Base-by-base conservation (phyloP, 2,329 filamentous ascomycete genomes). In the Simplicillium aogashimaense region DNA sequence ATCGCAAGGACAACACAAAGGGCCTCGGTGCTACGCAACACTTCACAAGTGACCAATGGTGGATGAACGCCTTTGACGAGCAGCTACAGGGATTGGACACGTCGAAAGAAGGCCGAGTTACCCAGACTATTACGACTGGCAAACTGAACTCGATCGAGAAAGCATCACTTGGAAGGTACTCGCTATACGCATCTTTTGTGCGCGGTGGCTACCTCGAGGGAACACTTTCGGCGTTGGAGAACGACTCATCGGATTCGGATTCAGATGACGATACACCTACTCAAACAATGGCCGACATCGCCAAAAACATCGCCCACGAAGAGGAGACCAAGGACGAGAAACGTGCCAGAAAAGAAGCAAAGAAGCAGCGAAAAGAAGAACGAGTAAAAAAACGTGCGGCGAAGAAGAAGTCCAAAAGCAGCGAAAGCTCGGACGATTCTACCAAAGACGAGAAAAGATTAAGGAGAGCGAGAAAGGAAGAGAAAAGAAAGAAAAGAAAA, bases 1-100 rank as follows among this genome's bases (percentile, higher is more conserved):
- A 83, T 43, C 82, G 85, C 52, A 94, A 94, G 62, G 74, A 81
- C 51, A 84, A 94, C 59, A 83, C 75, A 20, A 71, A 85, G 39
- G 90, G 90, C 17, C 69, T 97, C 5, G 90, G 90, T 40, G 80
- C 85, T 56, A 87, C 86, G 59, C 69, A 72, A 43, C 74, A 78
- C 46, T 71, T 71, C 46, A 76, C 73, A 16, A 76, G 71, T 50
- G 90, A 95, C 56, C 88, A 95, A 59, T 98, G 92, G 92, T 98
- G 92, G 92, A 72, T 95, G 62, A 83, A 86, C 43, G 92, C 92
- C 10, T 95, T 95, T 50, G 90, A 97, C 61, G 81, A 88, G 57
- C 88, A 89, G 41, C 67, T 95, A 48, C 84, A 92, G 60, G 84
- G 82, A 4, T 72, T 95, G 39, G 83, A 85, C 55, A 78, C 74